Base-by-base conservation (phyloP, 371 early-diverging fungal genomes). In the Apophysomyces variabilis region DNA sequence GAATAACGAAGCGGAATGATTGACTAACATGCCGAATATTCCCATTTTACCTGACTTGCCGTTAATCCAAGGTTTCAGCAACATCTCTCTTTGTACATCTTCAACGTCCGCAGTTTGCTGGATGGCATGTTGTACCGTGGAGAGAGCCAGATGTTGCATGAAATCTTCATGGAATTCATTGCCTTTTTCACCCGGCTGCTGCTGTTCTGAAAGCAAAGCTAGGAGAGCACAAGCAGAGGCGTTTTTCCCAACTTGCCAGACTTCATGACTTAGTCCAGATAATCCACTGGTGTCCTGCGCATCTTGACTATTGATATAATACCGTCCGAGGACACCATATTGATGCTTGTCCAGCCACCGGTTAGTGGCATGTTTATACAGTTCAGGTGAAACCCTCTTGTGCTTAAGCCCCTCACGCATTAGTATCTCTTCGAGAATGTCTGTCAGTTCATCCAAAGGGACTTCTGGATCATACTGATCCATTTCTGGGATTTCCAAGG, bases 141-240 rank as follows among this genome's bases (percentile, higher is more conserved):
- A 45, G 5, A 81, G 60, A 18, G 81, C 81, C 14, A 81, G 47
- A 0, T 70, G 32, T 46, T 81, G 76, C 16, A 75, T 50, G 12
- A 70, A 58, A 57, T 18, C 76, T 65, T 64, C 65, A 47, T 59
- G 66, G 60, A 35, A 65, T 61, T 41, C 37, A 35, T 60, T 60
- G 6, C 12, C 14, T 16, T 54, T 38, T n/a, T 38, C 56, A 50
- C 21, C 21, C 5, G 8, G 4, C 18, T 56, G 54, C 18, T 26
- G 62, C 45, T 68, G 71, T 58, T 76, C 77, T 60, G 67, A 68
- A 64, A 76, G 74, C 74, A 76, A 62, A 4, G 69, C 76, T 39
- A 81, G 61, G 60, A 81, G 60, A 38, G 76, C 72, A 67, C 81
- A 78, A 16, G 76, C 78, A 1, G 81, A 81, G 3, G 78, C 81